These are phyloP conservation scores for Vicia faba DNA, from an alignment of 306 rosid genomes.

Conservation along the genomic window DNA sequence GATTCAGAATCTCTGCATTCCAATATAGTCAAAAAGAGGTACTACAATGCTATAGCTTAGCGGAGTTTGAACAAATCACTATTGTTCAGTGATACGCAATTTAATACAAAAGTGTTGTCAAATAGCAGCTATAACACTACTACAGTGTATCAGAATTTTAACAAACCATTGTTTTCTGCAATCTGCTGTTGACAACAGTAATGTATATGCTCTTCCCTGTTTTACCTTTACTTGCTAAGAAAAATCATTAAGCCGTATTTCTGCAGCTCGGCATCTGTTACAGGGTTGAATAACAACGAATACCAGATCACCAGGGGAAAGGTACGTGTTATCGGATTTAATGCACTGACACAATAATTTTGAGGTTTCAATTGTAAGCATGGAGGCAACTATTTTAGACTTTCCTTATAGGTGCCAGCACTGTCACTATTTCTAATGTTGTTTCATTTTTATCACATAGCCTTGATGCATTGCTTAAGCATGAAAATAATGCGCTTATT, in stretches of 20 bases:
- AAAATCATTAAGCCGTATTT: slow-evolving; percentile 1
- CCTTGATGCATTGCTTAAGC: slow-evolving; percentile 20
- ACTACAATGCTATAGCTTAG: not conserved
- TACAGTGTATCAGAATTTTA: not conserved
- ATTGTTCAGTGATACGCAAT: not conserved
- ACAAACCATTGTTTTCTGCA: not conserved
- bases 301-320: slow-evolving; percentile 89
- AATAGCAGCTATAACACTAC: not conserved
- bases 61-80: not conserved
- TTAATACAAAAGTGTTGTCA: not conserved
- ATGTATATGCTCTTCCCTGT: not conserved
- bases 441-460: slow-evolving; percentile 14
- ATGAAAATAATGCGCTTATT: not conserved
- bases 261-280: slow-evolving; percentile 67
- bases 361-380: too few species aligned
- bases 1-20: not conserved
- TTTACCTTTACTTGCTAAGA: not conserved
- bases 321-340: slow-evolving; percentile 48
- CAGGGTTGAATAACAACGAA: slow-evolving; percentile 94
- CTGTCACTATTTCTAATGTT: slow-evolving; percentile 6
- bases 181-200: not conserved
- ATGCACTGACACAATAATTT: slow-evolving; percentile 10
- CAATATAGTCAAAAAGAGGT: not conserved
- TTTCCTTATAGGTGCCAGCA: too few species aligned
- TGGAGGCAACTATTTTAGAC: too few species aligned